Evolutionary conservation across 225 moss, liverwort and hornwort genomes (phyloP).

Genomic region (Bryoerythrophyllum caledonicum): DNA sequence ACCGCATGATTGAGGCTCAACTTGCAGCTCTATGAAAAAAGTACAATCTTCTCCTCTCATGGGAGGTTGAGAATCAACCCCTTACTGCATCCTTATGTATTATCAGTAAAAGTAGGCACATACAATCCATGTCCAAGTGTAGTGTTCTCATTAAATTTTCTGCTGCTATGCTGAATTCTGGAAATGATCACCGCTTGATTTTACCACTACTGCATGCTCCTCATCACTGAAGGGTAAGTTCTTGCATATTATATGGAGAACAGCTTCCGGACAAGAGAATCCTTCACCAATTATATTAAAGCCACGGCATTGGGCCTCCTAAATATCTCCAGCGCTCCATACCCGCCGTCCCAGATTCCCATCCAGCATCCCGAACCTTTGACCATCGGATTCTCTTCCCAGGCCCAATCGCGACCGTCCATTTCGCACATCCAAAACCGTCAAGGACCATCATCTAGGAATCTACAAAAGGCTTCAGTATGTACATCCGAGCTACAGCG

Average conservation of each 20-base stretch:
- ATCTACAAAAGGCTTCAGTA: too few species aligned
- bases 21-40: not conserved
- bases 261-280: constrained; percentile 11
- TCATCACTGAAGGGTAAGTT: too few species aligned
- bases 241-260: too few species aligned
- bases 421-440: rapidly evolving
- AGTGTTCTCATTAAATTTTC: too few species aligned
- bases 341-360: not conserved
- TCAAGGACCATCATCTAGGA: not conserved
- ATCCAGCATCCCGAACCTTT: not conserved
- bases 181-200: too few species aligned
- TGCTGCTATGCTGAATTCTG: too few species aligned
- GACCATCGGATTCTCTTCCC: constrained; percentile 8
- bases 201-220: too few species aligned
- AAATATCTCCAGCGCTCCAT: not conserved
- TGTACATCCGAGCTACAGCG: too few species aligned
- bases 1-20: not conserved
- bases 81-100: too few species aligned
- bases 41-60: not conserved
- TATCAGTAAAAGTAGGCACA: too few species aligned
- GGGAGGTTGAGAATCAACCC: too few species aligned
- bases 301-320: not conserved
- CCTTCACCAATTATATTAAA: not conserved
- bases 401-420: not conserved
- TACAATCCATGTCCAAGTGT: too few species aligned